Conservation (phyloP, 192 early-diverging fungal genomes). For the Spizellomyces punctatus region DNA sequence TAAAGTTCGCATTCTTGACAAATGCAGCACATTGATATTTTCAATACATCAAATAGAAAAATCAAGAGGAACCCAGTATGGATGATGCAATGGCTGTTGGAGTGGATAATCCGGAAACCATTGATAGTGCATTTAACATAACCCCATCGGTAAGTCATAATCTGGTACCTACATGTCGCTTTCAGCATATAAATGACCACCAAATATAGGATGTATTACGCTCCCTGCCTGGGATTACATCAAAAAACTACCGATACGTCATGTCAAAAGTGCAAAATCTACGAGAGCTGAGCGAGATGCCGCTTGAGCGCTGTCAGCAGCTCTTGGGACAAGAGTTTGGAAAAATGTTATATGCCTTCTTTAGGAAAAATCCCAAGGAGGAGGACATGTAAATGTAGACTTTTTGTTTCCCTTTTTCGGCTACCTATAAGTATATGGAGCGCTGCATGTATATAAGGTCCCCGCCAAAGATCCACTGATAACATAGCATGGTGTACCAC, state of each 20-base stretch:
- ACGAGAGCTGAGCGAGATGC: constrained; percentile 60
- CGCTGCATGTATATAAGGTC: no score
- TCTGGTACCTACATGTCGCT: neutral
- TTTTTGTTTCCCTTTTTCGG: no score
- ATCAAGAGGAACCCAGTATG: constrained; percentile 73
- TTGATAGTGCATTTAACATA: constrained; percentile 67
- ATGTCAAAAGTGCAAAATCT: constrained; percentile 70
- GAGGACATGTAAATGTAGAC: neutral
- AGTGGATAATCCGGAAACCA: constrained; percentile 61
- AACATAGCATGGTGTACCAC: no score
- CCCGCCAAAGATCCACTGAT: no score
- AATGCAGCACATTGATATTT: neutral
- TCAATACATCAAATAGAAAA: constrained; percentile 50
- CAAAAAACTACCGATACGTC: constrained; percentile 75
- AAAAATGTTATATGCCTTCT: constrained; percentile 65
- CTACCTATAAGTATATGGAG: no score
- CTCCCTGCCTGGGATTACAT: constrained; percentile 83
- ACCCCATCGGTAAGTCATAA: constrained; percentile 61
- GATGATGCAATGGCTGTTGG: constrained; percentile 72
- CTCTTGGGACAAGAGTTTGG: constrained; percentile 70
- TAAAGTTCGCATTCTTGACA: neutral
- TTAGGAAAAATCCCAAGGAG: constrained; percentile 36
- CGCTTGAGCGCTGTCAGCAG: constrained; percentile 42
- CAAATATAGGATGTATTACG: constrained; percentile 67
- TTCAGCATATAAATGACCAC: neutral